phyloP scores from a whole-genome alignment of 441 rosid species.

The Jatropha podagrica region DNA sequence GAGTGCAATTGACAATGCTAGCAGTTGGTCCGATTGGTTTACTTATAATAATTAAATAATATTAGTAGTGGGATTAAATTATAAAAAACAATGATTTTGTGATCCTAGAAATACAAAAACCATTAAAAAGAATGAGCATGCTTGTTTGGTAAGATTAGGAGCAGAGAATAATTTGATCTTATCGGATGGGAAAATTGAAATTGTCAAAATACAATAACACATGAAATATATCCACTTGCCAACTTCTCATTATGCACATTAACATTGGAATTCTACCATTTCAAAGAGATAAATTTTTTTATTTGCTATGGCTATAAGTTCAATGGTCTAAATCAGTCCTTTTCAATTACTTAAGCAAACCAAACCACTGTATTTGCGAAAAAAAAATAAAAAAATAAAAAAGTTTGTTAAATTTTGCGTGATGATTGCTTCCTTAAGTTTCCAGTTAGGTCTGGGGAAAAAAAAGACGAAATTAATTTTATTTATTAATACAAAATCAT shows the following conservation, averaged over 20 bases:
- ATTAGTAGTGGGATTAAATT: background rate
- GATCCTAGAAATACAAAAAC: background rate
- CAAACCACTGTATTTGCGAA: background rate
- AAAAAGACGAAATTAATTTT: background rate
- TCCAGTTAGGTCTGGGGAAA: background rate
- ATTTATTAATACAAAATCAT: background rate
- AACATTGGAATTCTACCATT: background rate
- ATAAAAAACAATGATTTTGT: background rate
- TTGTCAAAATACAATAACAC: background rate
- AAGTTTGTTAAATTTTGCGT: background rate
- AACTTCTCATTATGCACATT: background rate
- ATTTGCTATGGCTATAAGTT: background rate
- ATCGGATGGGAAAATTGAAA: background rate
- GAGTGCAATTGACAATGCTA: background rate
- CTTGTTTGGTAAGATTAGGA: background rate
- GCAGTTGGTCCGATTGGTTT: background rate
- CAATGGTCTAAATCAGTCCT: constrained; percentile 2
- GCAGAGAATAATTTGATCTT: background rate
- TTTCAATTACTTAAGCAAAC: background rate
- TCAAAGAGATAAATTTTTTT: background rate
- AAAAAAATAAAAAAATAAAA: background rate
- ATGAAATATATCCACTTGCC: background rate
- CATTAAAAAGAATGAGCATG: background rate
- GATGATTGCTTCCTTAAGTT: background rate
- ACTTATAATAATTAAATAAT: background rate